phyloP scores from a whole-genome alignment of 179 eudicot species.

The Beta macrorhiza region DNA sequence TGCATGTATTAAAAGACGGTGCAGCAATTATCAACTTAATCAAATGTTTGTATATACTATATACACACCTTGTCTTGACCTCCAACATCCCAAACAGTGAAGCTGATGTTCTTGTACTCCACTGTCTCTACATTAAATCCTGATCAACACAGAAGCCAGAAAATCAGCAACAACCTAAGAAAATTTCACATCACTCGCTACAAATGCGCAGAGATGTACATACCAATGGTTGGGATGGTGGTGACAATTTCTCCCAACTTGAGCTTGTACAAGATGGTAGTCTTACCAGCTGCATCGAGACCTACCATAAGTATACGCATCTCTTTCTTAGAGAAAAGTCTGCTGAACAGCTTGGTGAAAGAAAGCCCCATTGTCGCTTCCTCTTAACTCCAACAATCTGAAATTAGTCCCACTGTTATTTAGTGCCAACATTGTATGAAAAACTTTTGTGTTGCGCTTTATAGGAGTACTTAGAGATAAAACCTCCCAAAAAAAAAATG shows the following conservation, averaged over 20 bases:
- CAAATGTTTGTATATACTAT: background rate
- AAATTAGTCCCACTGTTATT: background rate
- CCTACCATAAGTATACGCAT: conserved; percentile 62
- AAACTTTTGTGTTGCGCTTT: background rate
- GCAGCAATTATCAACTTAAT: background rate
- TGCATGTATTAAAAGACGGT: too few species aligned
- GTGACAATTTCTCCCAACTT: conserved; percentile 65
- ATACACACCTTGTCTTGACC: conserved; percentile 57
- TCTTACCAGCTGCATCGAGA: conserved; percentile 68
- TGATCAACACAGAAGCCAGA: conserved; percentile 15
- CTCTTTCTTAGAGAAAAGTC: conserved; percentile 50
- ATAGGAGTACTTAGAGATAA: background rate
- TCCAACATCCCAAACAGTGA: conserved; percentile 76
- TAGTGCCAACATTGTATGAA: background rate
- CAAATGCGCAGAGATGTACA: background rate
- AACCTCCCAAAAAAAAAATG: too few species aligned
- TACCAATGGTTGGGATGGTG: conserved; percentile 62
- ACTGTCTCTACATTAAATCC: conserved; percentile 72
- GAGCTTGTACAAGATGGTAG: conserved; percentile 60
- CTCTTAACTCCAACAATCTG: conserved; percentile 35
- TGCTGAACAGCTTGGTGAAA: conserved; percentile 54
- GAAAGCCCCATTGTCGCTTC: conserved; percentile 51
- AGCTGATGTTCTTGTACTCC: conserved; percentile 69
- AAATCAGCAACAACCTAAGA: background rate
- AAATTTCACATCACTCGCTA: background rate